Evolutionary conservation across 1,284 basidiomycete genomes (phyloP).

Genomic region (Irpex lacteus): DNA sequence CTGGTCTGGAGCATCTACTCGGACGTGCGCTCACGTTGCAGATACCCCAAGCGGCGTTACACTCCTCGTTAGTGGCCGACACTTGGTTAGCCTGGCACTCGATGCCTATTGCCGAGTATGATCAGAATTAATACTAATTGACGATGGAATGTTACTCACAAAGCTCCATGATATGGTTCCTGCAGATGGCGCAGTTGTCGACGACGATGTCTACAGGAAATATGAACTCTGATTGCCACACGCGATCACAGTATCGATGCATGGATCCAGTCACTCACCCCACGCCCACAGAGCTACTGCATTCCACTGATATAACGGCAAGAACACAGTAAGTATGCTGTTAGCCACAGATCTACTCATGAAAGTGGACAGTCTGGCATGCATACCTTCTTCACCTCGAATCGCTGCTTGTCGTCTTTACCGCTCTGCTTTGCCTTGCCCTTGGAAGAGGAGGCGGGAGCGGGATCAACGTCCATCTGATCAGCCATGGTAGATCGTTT

Average conservation of each 20-base stretch:
- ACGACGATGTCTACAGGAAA: conserved; percentile 80
- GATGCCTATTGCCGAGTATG: conserved; percentile 66
- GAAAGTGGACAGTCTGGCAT: conserved; percentile 15
- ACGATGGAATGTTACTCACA: conserved; percentile 51
- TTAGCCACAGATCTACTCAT: conserved; percentile 10
- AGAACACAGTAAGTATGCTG: neutral
- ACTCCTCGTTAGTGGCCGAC: conserved; percentile 94
- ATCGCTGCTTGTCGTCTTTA: conserved; percentile 71
- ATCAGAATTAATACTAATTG: neutral
- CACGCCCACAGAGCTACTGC: conserved; percentile 96
- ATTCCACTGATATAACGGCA: conserved; percentile 73
- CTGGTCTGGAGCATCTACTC: neutral
- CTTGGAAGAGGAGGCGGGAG: conserved; percentile 32
- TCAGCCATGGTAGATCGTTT: conserved; percentile 48
- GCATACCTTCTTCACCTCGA: conserved; percentile 94
- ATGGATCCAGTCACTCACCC: conserved; percentile 53
- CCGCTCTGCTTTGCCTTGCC: conserved; percentile 50
- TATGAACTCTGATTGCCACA: conserved; percentile 12
- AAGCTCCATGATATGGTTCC: conserved; percentile 98
- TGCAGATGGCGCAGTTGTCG: conserved; percentile 95
- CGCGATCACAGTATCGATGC: neutral
- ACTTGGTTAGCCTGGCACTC: conserved; percentile 99
- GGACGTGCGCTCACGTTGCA: conserved; percentile 79
- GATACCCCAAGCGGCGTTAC: conserved; percentile 98
- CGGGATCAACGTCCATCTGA: conserved; percentile 61